A percentile compares a stretch with the other conserved stretches of the same genome.
phyloP scores from a whole-genome alignment of 1,139 yeast species.

The Wickerhamomyces sp. region DNA sequence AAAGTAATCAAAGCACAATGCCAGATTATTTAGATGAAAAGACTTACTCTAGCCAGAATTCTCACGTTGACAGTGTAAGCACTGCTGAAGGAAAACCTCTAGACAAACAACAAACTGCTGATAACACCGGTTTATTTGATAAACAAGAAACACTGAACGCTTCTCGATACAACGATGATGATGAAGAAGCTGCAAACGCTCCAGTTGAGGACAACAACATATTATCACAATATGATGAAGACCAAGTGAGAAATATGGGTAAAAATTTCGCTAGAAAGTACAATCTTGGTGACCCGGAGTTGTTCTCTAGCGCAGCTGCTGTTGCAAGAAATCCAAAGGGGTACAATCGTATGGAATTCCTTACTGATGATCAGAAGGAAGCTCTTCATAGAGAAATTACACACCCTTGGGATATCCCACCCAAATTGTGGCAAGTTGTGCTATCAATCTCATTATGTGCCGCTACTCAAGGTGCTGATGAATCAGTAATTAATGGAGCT shows the following conservation, averaged over 20 bases:
- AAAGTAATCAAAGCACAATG: too few relatives aligned
- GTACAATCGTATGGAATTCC: slow-evolving; percentile 52
- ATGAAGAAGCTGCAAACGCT: slow-evolving; percentile 3
- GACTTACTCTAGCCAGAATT: background rate
- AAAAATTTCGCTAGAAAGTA: slow-evolving; percentile 59
- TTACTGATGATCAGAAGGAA: slow-evolving; percentile 54
- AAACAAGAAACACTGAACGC: background rate
- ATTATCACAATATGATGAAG: slow-evolving; percentile 55
- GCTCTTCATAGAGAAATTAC: slow-evolving; percentile 47
- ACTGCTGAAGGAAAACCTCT: background rate
- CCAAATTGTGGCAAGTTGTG: slow-evolving; percentile 54
- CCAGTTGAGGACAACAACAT: slow-evolving; percentile 43
- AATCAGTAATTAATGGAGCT: slow-evolving; percentile 83
- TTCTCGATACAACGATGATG: slow-evolving; percentile 4
- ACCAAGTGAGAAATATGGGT: slow-evolving; percentile 69
- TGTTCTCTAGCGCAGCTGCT: slow-evolving; percentile 72
- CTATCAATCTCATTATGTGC: slow-evolving; percentile 84
- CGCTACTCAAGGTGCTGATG: slow-evolving; percentile 92
- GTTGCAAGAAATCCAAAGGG: slow-evolving; percentile 63
- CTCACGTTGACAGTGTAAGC: background rate
- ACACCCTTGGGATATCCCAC: slow-evolving; percentile 52
- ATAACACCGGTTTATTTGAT: slow-evolving; percentile 11
- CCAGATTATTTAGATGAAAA: slow-evolving; percentile 1
- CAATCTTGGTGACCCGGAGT: slow-evolving; percentile 52
- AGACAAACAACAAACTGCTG: background rate